Evolutionary conservation across 352 stramenopile genomes (phyloP).

Genomic region (Pythium folliculosum): DNA sequence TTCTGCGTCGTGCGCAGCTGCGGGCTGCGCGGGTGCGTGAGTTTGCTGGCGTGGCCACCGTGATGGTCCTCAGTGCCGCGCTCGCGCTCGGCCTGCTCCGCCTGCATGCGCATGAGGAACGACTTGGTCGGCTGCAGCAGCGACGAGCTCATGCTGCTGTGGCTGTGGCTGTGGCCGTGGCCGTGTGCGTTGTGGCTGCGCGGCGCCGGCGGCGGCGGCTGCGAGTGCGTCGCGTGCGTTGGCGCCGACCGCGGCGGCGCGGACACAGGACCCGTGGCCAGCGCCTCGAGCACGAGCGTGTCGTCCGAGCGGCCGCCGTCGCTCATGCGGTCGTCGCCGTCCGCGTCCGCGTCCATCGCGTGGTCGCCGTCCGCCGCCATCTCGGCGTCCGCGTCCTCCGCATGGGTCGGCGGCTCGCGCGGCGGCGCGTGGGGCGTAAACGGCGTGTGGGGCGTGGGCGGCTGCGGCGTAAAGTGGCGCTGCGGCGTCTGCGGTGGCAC

Average conservation of each 20-base stretch:
- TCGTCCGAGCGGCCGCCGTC: constrained; percentile 38
- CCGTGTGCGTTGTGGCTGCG: not conserved
- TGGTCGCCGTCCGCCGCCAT: constrained; percentile 33
- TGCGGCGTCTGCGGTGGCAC: not conserved
- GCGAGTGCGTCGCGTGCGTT: not conserved
- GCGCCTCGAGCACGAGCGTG: constrained; percentile 44
- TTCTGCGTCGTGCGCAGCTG: constrained; percentile 44
- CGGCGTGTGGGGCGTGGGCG: constrained; percentile 1
- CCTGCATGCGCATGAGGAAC: constrained; percentile 57
- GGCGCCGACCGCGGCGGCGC: constrained; percentile 22
- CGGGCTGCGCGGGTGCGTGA: constrained; percentile 57
- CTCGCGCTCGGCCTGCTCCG: constrained; percentile 59
- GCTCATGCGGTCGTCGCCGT: constrained; percentile 51
- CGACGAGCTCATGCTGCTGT: constrained; percentile 38
- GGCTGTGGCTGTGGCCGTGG: constrained; percentile 15
- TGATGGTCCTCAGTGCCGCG: constrained; percentile 30
- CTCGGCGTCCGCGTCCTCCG: constrained; percentile 30
- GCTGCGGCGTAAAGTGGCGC: not conserved
- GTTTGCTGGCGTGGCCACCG: constrained; percentile 22
- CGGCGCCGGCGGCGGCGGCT: constrained; percentile 10
- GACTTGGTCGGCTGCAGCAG: constrained; percentile 73
- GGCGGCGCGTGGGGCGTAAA: constrained; percentile 23
- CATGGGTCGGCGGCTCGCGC: constrained; percentile 30
- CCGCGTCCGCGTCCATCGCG: constrained; percentile 9
- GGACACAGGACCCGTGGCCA: constrained; percentile 4